These are phyloP conservation scores for Penicillium olsonii DNA, from an alignment of 2,329 filamentous ascomycete species.

Conservation along the genomic window DNA sequence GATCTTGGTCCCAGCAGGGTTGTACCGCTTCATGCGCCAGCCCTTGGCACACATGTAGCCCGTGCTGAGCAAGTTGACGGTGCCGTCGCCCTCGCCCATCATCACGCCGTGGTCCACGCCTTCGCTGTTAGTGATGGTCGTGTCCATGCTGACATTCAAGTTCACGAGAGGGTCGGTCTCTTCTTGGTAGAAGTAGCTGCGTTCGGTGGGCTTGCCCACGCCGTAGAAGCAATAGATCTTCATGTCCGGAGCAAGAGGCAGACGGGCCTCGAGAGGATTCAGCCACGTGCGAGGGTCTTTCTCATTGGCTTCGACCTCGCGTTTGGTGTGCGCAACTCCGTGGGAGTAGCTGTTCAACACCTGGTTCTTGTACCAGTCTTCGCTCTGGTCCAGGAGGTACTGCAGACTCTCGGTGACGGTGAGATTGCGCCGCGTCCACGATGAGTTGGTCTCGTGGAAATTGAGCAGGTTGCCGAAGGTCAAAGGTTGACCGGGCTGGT, in stretches of 20 bases:
- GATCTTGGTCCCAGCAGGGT: constrained; percentile 78
- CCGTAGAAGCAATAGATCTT: constrained; percentile 98
- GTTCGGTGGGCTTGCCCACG: constrained; percentile 89
- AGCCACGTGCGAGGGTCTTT: constrained; percentile 82
- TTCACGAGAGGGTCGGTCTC: constrained; percentile 66
- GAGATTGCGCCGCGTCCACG: constrained; percentile 67
- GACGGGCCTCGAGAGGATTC: constrained; percentile 87
- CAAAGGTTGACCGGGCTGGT: constrained; percentile 69
- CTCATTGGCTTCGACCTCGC: constrained; percentile 81
- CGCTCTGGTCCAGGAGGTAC: constrained; percentile 76
- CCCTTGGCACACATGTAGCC: constrained; percentile 98
- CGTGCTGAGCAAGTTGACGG: constrained; percentile 84
- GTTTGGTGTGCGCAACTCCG: constrained; percentile 76
- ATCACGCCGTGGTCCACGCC: constrained; percentile 81
- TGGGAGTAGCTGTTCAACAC: constrained; percentile 78
- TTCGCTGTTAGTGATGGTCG: constrained; percentile 47
- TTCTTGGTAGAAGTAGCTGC: constrained; percentile 85
- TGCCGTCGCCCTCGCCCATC: constrained; percentile 94
- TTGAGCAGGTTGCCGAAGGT: constrained; percentile 82
- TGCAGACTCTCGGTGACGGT: constrained; percentile 76
- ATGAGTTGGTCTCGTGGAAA: constrained; percentile 70
- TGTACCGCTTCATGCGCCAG: constrained; percentile 92
- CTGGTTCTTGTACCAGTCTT: constrained; percentile 80
- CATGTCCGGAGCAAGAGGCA: constrained; percentile 82
- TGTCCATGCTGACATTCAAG: constrained; percentile 55